These are phyloP conservation scores for Cadophora sp. DNA, from an alignment of 2,329 filamentous ascomycete genomes.

Conservation along the genomic window DNA sequence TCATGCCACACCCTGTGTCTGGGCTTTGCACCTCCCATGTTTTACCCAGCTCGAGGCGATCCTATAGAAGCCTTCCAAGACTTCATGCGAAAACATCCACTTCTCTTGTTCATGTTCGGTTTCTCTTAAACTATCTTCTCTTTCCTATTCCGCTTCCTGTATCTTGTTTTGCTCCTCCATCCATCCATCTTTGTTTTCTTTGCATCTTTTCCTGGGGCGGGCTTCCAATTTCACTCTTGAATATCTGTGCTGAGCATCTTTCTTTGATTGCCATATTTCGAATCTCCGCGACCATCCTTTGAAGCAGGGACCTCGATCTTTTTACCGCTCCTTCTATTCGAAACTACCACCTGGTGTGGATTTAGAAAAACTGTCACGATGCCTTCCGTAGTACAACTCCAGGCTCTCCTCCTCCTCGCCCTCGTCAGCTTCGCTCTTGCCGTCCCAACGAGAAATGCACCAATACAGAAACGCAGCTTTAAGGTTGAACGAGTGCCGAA, in stretches of 20 bases:
- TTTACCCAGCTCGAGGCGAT: constrained; percentile 35
- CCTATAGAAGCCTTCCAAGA: constrained; percentile 35
- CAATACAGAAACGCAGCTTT: constrained; percentile 47
- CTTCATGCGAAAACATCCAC: constrained; percentile 38
- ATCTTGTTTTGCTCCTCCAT: constrained; percentile 24
- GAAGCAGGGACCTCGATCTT: constrained; percentile 22
- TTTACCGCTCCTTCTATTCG: constrained; percentile 30
- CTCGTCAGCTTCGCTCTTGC: constrained; percentile 55
- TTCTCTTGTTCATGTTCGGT: constrained; percentile 33
- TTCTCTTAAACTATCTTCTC: constrained; percentile 34
- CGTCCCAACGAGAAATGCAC: constrained; percentile 53
- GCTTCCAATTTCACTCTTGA: constrained; percentile 35
- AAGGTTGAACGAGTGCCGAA: constrained; percentile 43
- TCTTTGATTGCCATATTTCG: constrained; percentile 27
- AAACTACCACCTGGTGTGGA: constrained; percentile 44
- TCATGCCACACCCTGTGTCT: constrained; percentile 41
- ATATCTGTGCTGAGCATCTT: constrained; percentile 36
- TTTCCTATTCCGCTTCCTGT: constrained; percentile 30
- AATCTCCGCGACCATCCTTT: constrained; percentile 23
- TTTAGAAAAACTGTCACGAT: constrained; percentile 36
- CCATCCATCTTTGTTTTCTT: constrained; percentile 33
- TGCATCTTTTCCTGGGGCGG: constrained; percentile 33
- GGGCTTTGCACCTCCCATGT: constrained; percentile 37
- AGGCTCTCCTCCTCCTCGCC: constrained; percentile 52
- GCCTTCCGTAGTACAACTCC: constrained; percentile 42